A percentile compares a stretch with the other conserved stretches of the same genome.
Conservation (phyloP, 2,329 filamentous ascomycete genomes). For the Capronia americana region DNA sequence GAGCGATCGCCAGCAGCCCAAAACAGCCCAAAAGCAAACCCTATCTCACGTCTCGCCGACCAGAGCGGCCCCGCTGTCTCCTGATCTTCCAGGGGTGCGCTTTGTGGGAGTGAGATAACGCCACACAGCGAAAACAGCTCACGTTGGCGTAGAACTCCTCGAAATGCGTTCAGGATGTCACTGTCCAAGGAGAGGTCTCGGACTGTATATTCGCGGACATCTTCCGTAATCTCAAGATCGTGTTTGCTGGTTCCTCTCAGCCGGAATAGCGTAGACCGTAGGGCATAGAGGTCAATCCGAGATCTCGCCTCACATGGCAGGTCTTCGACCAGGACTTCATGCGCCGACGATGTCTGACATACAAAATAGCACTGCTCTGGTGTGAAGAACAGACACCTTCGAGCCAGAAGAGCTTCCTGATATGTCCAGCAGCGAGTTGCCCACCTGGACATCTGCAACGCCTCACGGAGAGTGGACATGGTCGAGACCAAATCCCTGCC, state of each 20-base stretch:
- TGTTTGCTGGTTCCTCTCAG: constrained; percentile 4
- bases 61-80: not conserved
- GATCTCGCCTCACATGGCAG: not conserved
- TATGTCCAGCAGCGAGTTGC: constrained; percentile 22
- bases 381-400: constrained; percentile 26
- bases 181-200: constrained; percentile 6
- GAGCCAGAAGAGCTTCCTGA: constrained; percentile 15
- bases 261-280: constrained; percentile 12
- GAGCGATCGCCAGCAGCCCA: constrained; percentile 9
- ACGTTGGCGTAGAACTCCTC: constrained; percentile 7
- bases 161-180: constrained; percentile 22
- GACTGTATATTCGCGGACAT: constrained; percentile 18
- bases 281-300: constrained; percentile 7
- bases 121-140: constrained; percentile 1
- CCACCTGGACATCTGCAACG: constrained; percentile 10
- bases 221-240: constrained; percentile 16
- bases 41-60: not conserved
- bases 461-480: constrained; percentile 7
- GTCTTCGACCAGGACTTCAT: constrained; percentile 8
- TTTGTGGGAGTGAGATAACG: constrained; percentile 1
- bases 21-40: constrained; percentile 8
- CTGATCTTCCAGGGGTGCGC: not conserved
- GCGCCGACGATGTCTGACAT: constrained; percentile 6
- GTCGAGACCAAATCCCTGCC: constrained; percentile 2
- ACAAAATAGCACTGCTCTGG: constrained; percentile 20